Conservation (phyloP, 345 rosid species). For the Iberis pinnata region DNA sequence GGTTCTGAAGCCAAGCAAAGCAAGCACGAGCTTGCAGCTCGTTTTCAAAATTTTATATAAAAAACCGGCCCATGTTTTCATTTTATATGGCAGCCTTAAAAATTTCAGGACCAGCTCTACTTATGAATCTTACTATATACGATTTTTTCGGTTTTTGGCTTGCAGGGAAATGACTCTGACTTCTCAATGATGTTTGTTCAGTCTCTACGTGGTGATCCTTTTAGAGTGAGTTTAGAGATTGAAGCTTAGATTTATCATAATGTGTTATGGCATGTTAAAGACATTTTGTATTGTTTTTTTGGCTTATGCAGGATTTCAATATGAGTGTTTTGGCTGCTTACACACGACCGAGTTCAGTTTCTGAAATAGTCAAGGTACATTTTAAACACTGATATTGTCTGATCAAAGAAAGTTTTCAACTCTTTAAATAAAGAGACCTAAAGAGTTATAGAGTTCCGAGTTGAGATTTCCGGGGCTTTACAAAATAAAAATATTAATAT, state of each 20-base stretch:
- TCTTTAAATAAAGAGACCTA: not conserved
- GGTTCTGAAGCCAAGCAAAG: too few species aligned
- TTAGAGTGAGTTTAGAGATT: slow-evolving; percentile 52
- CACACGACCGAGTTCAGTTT: slow-evolving; percentile 63
- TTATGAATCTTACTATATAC: slow-evolving; percentile 7
- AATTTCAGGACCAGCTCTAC: too few species aligned
- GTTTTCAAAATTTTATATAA: too few species aligned
- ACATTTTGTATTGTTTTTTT: not conserved
- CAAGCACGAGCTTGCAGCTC: too few species aligned
- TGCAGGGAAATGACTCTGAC: slow-evolving; percentile 58
- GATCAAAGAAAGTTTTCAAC: not conserved
- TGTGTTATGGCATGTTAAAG: not conserved
- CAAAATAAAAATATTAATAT: too few species aligned
- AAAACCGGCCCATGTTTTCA: too few species aligned
- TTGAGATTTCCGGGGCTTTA: too few species aligned
- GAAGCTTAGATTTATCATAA: not conserved
- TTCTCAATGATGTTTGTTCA: slow-evolving; percentile 79
- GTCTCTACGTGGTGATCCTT: slow-evolving; percentile 89
- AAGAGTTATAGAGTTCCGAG: too few species aligned
- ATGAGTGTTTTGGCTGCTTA: slow-evolving; percentile 85
- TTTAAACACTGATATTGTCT: not conserved
- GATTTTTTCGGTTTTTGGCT: slow-evolving; percentile 10
- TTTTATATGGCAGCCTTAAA: too few species aligned
- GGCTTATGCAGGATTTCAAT: slow-evolving; percentile 60
- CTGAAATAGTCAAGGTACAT: slow-evolving; percentile 88